Evolutionary conservation across 192 early-diverging fungal species (phyloP).

Genomic region (Phycomyces nitens): DNA sequence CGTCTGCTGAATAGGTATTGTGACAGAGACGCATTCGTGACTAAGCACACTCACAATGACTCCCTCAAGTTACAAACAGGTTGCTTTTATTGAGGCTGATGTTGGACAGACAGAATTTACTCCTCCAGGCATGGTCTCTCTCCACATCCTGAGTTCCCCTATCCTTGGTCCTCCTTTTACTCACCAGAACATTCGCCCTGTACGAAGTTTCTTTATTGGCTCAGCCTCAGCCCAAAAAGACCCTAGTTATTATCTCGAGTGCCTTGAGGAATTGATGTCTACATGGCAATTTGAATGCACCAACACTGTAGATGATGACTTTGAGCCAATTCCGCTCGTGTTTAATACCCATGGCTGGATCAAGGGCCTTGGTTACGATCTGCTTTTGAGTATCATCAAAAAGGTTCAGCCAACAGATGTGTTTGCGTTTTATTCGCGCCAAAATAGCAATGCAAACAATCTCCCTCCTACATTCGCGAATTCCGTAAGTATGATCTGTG

Average conservation of each 20-base stretch:
- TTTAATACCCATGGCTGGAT: conserved; percentile 96
- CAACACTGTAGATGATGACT: neutral
- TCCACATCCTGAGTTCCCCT: conserved; percentile 69
- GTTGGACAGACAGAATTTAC: conserved; percentile 90
- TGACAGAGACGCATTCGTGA: too few relatives aligned
- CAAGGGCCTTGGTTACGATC: conserved; percentile 83
- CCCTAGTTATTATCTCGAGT: conserved; percentile 77
- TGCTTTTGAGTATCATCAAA: conserved; percentile 67
- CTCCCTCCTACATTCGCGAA: conserved; percentile 15
- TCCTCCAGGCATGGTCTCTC: conserved; percentile 71
- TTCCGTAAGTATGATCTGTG: conserved; percentile 3
- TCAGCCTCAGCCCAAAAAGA: conserved; percentile 70
- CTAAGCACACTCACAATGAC: too few relatives aligned
- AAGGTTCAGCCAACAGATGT: conserved; percentile 65
- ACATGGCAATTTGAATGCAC: conserved; percentile 51
- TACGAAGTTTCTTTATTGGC: conserved; percentile 74
- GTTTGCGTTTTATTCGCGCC: conserved; percentile 39
- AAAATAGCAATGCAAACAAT: neutral
- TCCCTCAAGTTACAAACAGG: conserved; percentile 59
- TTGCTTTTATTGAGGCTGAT: conserved; percentile 90
- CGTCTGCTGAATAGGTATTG: conserved; percentile 64
- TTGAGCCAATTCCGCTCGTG: conserved; percentile 68
- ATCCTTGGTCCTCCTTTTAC: conserved; percentile 85
- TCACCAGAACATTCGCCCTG: conserved; percentile 55
- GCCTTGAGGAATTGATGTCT: conserved; percentile 57